These are phyloP conservation scores for Fusarium tricinctum DNA, from an alignment of 2,329 filamentous ascomycete genomes.

Conservation along the genomic window DNA sequence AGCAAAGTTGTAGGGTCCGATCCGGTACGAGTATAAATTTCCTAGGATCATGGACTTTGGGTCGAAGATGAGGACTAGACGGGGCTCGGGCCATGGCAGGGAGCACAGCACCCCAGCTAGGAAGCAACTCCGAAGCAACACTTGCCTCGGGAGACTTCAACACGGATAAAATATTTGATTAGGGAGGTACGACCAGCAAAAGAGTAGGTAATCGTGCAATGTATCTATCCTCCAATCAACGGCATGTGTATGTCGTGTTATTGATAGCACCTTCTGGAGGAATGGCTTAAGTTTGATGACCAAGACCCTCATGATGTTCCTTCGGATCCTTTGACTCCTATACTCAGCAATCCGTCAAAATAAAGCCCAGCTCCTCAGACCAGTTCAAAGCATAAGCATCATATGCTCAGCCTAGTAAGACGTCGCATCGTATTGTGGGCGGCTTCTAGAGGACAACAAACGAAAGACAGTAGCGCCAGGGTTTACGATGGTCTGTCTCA, in stretches of 20 bases:
- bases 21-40: constrained; percentile 17
- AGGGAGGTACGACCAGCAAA: constrained; percentile 17
- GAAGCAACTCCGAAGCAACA: constrained; percentile 43
- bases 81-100: constrained; percentile 36
- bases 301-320: constrained; percentile 16
- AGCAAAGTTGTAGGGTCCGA: constrained; percentile 28
- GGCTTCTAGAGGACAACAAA: constrained; percentile 9
- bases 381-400: constrained; percentile 16
- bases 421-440: constrained; percentile 7
- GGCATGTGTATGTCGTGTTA: background rate
- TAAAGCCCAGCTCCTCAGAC: constrained; percentile 15
- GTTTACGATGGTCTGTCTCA: constrained; percentile 30
- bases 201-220: background rate
- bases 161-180: constrained; percentile 29
- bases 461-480: constrained; percentile 4
- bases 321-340: constrained; percentile 12
- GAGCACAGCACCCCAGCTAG: constrained; percentile 32
- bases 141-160: constrained; percentile 37
- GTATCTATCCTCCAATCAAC: background rate
- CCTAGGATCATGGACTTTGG: constrained; percentile 12
- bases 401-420: constrained; percentile 20
- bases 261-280: background rate
- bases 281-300: background rate
- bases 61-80: constrained; percentile 18
- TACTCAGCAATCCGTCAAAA: constrained; percentile 1